Evolutionary conservation across 129 eudicot species (phyloP).

Genomic region (Dittrichia graveolens): DNA sequence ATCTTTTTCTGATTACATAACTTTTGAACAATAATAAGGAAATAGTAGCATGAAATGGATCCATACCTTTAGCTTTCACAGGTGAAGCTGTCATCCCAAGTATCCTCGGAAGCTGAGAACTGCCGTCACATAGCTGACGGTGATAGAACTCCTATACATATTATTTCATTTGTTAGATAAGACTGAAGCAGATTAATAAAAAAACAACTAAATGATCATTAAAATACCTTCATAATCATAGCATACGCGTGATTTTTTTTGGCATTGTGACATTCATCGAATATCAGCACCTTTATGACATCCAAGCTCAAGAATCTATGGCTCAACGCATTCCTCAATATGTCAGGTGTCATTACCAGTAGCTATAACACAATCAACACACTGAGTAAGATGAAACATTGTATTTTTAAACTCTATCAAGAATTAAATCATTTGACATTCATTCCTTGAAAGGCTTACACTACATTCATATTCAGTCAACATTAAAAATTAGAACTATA

Average conservation of each 20-base stretch:
- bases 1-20: neutral
- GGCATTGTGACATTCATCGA: conserved; percentile 97
- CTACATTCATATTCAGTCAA: neutral
- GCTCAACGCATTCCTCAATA: conserved; percentile 72
- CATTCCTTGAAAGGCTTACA: neutral
- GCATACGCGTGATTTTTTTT: conserved; percentile 78
- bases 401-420: neutral
- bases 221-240: conserved; percentile 73
- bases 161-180: conserved; percentile 2
- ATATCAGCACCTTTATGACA: conserved; percentile 65
- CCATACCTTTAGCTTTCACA: conserved; percentile 76
- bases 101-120: conserved; percentile 63
- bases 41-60: neutral
- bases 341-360: conserved; percentile 84
- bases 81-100: conserved; percentile 99
- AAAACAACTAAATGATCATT: neutral
- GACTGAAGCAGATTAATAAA: conserved; percentile 4
- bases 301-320: conserved; percentile 59
- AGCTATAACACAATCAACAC: conserved; percentile 48
- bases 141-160: conserved; percentile 74
- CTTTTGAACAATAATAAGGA: neutral
- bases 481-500: neutral
- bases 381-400: neutral
- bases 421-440: neutral
- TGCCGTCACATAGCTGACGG: conserved; percentile 30